phyloP scores from a whole-genome alignment of 163 green algal genomes.

The Scenedesmus sp. region DNA sequence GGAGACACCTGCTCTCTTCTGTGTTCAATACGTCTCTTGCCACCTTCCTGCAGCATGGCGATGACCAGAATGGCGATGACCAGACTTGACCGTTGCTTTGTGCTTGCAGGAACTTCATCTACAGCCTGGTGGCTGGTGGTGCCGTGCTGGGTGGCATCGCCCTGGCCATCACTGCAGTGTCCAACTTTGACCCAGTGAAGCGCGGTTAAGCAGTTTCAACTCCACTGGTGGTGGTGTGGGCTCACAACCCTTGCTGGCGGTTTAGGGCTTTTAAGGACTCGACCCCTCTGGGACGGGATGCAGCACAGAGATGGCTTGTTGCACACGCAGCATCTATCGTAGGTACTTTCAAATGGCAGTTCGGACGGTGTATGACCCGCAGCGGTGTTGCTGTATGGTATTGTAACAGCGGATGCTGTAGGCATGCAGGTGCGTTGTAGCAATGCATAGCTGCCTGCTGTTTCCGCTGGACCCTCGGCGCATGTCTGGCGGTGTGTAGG shows the following conservation, averaged over 20 bases:
- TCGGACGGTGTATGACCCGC: not conserved
- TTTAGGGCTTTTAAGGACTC: not conserved
- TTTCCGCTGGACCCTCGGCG: not conserved
- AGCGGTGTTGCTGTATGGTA: not conserved
- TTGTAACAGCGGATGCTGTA: not conserved
- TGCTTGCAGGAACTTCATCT: constrained; percentile 86
- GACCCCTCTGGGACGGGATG: not conserved
- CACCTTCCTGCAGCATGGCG: no score
- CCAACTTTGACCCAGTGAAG: constrained; percentile 89
- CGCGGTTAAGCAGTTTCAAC: constrained; percentile 53
- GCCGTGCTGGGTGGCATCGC: constrained; percentile 88
- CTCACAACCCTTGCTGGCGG: no score
- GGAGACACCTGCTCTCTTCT: no score
- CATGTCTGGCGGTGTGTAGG: not conserved
- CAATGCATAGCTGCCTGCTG: not conserved
- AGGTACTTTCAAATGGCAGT: not conserved
- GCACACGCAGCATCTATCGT: not conserved
- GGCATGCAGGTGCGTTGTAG: not conserved
- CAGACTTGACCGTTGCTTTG: not conserved
- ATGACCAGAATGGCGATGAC: no score
- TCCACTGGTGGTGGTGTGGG: no score
- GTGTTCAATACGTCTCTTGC: no score
- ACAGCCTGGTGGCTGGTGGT: constrained; percentile 90
- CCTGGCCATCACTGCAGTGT: constrained; percentile 85
- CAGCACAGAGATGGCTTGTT: not conserved